Conservation (phyloP, 129 eudicot species). For the Artemisia argyi region DNA sequence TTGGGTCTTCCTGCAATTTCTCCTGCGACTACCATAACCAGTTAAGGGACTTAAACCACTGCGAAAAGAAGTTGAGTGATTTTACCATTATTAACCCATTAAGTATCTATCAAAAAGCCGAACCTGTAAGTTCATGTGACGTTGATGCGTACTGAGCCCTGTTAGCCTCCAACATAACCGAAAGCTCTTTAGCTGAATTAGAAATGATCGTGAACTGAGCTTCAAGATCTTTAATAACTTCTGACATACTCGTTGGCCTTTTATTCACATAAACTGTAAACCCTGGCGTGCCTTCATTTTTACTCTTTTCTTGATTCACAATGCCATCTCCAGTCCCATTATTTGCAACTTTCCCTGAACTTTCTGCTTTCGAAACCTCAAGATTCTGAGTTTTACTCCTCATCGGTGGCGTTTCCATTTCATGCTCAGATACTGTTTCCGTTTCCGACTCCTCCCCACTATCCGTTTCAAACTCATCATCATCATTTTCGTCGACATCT, state of each 20-base stretch:
- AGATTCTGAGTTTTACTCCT: constrained; percentile 43
- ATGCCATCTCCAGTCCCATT: constrained; percentile 47
- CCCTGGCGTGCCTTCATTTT: constrained; percentile 76
- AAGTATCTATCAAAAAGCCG: background rate
- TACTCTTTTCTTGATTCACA: constrained; percentile 53
- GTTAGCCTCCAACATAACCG: constrained; percentile 73
- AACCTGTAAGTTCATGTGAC: constrained; percentile 75
- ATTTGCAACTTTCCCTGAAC: constrained; percentile 51
- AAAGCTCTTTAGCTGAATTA: constrained; percentile 72
- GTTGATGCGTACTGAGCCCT: constrained; percentile 71
- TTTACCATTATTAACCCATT: background rate
- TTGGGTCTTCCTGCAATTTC: no score
- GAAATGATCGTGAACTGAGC: constrained; percentile 69
- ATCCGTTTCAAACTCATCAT: constrained; percentile 53
- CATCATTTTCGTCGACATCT: constrained; percentile 57
- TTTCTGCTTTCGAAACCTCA: constrained; percentile 61
- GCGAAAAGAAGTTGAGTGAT: no score
- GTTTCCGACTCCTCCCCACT: constrained; percentile 47
- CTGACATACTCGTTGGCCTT: constrained; percentile 98
- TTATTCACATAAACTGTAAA: constrained; percentile 85
- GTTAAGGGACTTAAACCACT: no score
- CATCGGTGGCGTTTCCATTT: constrained; percentile 30
- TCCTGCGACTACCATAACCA: no score
- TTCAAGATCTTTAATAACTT: constrained; percentile 92
- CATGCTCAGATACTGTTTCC: constrained; percentile 41